These are phyloP conservation scores for Orobanche coerulescens DNA, from an alignment of 257 asterid species.

Conservation along the genomic window DNA sequence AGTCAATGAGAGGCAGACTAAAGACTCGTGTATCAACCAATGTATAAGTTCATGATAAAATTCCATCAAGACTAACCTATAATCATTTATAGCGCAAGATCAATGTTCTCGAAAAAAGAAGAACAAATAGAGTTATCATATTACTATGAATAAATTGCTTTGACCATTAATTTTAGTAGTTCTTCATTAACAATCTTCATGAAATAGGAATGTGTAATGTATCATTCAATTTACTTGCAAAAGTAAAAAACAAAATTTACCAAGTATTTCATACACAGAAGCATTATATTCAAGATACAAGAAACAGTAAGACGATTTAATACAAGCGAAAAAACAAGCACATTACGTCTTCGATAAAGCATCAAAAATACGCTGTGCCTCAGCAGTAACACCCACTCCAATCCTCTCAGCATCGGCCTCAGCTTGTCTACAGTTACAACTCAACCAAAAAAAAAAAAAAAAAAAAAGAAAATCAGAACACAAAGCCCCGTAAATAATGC, in stretches of 20 bases:
- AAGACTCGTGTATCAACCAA: neutral
- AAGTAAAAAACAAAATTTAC: neutral
- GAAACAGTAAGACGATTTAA: neutral
- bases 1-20: neutral
- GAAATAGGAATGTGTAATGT: neutral
- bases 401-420: conserved; percentile 86
- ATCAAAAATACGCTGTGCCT: conserved; percentile 83
- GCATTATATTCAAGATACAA: neutral
- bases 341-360: conserved; percentile 93
- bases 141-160: neutral
- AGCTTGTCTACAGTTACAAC: conserved; percentile 64
- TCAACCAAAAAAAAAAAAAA: conserved; percentile 2
- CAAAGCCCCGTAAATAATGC: neutral
- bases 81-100: neutral
- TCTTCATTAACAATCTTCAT: neutral
- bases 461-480: no score
- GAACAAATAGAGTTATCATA: neutral
- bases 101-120: neutral
- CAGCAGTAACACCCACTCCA: conserved; percentile 92
- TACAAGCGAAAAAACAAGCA: neutral
- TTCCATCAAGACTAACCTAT: neutral
- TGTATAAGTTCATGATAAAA: neutral
- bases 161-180: neutral
- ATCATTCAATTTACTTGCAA: neutral
- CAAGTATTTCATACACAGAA: neutral